These are phyloP conservation scores for Skeletonema grethae DNA, from an alignment of 108 stramenopile genomes.

Conservation along the genomic window DNA sequence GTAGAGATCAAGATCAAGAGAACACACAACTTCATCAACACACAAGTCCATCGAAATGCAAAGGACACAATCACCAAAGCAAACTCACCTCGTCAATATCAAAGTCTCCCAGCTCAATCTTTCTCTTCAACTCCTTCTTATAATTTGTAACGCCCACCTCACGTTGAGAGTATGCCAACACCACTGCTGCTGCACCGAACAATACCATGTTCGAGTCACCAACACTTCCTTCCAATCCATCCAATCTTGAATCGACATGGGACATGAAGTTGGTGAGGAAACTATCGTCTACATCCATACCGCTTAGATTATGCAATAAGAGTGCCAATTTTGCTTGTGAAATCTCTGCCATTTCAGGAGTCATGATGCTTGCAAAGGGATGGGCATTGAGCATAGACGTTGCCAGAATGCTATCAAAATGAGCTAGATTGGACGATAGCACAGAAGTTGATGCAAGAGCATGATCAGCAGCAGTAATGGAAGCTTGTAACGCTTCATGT, in stretches of 20 bases:
- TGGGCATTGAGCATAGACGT: constrained; percentile 5
- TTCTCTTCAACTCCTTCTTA: constrained; percentile 3
- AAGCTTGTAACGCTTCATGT: constrained; percentile 4
- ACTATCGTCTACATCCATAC: neutral
- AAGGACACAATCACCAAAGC: neutral
- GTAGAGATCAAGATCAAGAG: no score
- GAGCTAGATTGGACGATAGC: neutral
- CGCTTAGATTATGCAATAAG: constrained; percentile 8
- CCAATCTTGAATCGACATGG: constrained; percentile 13
- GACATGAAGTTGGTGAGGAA: neutral
- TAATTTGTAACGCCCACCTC: constrained; percentile 10
- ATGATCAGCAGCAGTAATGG: constrained; percentile 9
- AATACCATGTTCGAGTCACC: constrained; percentile 9
- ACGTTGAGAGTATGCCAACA: constrained; percentile 17
- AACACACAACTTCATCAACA: neutral
- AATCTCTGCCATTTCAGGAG: neutral
- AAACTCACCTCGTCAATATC: constrained; percentile 21
- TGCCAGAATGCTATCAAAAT: constrained; percentile 8
- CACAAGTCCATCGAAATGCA: neutral
- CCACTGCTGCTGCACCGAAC: constrained; percentile 12
- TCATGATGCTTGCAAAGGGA: neutral
- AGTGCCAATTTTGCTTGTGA: constrained; percentile 5
- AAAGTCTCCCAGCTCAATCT: constrained; percentile 13
- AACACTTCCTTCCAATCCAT: constrained; percentile 2
- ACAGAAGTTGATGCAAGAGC: constrained; percentile 6